Conservation (phyloP, 257 asterid species). For the Striga asiatica region DNA sequence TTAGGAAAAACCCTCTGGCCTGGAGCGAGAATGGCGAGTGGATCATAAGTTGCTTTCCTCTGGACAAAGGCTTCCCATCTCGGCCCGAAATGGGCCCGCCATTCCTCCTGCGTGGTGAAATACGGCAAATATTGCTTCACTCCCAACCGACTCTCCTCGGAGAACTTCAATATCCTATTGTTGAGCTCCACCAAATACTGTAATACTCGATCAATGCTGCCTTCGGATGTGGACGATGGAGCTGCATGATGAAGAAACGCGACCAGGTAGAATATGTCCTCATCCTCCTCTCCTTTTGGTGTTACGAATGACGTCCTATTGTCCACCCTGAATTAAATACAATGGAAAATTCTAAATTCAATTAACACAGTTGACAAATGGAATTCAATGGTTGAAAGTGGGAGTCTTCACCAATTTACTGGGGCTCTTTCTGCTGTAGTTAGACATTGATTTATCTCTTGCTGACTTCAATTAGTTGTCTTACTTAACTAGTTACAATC, state of each 20-base stretch:
- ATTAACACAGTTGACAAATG: no score
- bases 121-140: conserved; percentile 77
- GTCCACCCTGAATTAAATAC: conserved; percentile 51
- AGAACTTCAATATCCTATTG: conserved; percentile 49
- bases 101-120: conserved; percentile 56
- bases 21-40: conserved; percentile 79
- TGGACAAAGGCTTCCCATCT: conserved; percentile 58
- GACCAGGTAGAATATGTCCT: conserved; percentile 55
- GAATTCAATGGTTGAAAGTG: no score
- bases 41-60: conserved; percentile 76
- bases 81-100: conserved; percentile 70
- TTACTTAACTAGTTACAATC: no score
- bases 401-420: no score
- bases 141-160: conserved; percentile 46
- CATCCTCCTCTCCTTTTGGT: conserved; percentile 51
- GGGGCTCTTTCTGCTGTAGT: no score
- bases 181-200: conserved; percentile 35
- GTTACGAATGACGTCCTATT: conserved; percentile 70
- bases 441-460: no score
- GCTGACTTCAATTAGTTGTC: no score
- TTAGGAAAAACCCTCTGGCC: conserved; percentile 86
- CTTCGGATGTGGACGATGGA: conserved; percentile 30
- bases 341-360: neutral
- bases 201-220: conserved; percentile 26
- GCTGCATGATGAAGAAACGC: conserved; percentile 66